These are phyloP conservation scores for Tetracladium setigerum DNA, from an alignment of 495 filamentous ascomycete species.

Conservation along the genomic window DNA sequence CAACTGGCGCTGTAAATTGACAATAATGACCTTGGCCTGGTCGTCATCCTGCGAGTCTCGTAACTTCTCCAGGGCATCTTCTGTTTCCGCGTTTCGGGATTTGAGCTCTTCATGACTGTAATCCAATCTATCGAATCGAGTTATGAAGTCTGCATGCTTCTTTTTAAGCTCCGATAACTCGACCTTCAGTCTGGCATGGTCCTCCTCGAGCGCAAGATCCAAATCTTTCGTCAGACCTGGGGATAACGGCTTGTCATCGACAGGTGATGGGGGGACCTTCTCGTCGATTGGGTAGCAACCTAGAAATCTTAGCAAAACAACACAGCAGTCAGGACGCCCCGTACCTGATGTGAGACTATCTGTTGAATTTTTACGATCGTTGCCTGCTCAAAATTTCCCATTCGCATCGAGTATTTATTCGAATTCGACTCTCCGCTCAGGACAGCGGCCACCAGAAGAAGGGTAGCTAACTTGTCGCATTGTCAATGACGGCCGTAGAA, in stretches of 20 bases:
- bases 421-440: too few species aligned
- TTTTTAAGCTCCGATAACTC: conserved; percentile 47
- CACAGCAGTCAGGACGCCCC: not conserved
- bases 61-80: conserved; percentile 33
- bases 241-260: conserved; percentile 27
- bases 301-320: not conserved
- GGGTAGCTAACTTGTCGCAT: conserved; percentile 50
- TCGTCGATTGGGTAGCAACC: conserved; percentile 25
- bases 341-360: conserved; percentile 24
- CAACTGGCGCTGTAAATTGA: conserved; percentile 31
- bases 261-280: conserved; percentile 10
- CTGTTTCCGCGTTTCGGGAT: conserved; percentile 47
- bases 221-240: conserved; percentile 37
- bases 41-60: conserved; percentile 9
- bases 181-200: conserved; percentile 28
- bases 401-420: too few species aligned
- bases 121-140: conserved; percentile 49
- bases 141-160: conserved; percentile 44
- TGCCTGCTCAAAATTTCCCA: too few species aligned
- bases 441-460: conserved; percentile 56
- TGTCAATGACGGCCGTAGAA: conserved; percentile 11
- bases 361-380: conserved; percentile 43
- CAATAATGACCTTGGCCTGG: conserved; percentile 7
- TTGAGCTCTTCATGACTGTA: conserved; percentile 54
- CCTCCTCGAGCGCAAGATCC: conserved; percentile 46